Evolutionary conservation across 2,329 filamentous ascomycete species (phyloP), one percentile per base, ranked within the genome.

Genomic region (Beauveria scarabaeidicola): DNA sequence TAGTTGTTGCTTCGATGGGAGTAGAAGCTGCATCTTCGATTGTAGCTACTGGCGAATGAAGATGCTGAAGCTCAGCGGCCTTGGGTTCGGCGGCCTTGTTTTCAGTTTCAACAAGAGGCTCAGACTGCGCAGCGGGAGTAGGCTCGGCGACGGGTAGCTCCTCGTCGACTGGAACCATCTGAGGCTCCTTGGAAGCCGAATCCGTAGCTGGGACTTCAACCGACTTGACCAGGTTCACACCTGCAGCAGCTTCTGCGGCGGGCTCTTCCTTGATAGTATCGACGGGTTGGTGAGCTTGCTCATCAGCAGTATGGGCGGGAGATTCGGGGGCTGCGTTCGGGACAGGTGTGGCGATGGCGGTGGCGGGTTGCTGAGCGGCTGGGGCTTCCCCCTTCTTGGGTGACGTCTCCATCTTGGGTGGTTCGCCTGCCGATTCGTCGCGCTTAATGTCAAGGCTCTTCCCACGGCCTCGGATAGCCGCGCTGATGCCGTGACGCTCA

Each of bases 371-470:
- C 19, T 48, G 44, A 29, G 23, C 23, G n/a, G 23, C 32, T 2
- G 51, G 17, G 13, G 15, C 25, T 17, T 66, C 62, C 21, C 68
- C 69, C 11, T 32, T 48, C 44, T 51, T 52, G 7, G 52, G 15
- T 6, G 10, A 9, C 23, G 41, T 13, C 32, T 59, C 46, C 32
- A 32, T n/a, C 25, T 36, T 40, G 43, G n/a, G 21, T 6, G 25
- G 15, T 11, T 58, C 38, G 13, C 40, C 32, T 3, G 41, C 27
- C 7, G 58, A 43, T 27, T 74, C 71, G 56, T 78, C 74, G 41
- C 75, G 74, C 64, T 75, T 80, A 19, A 76, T 68, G 51, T 82
- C 79, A 27, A 78, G 61, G 62, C 78, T 82, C 70, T 75, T 81
- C 3, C 74, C 76, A n/a, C 77, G 70, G 3, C 73, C 65, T 3